Conservation (phyloP, 352 stramenopile genomes). For the Globisporangium uncinulatum region DNA sequence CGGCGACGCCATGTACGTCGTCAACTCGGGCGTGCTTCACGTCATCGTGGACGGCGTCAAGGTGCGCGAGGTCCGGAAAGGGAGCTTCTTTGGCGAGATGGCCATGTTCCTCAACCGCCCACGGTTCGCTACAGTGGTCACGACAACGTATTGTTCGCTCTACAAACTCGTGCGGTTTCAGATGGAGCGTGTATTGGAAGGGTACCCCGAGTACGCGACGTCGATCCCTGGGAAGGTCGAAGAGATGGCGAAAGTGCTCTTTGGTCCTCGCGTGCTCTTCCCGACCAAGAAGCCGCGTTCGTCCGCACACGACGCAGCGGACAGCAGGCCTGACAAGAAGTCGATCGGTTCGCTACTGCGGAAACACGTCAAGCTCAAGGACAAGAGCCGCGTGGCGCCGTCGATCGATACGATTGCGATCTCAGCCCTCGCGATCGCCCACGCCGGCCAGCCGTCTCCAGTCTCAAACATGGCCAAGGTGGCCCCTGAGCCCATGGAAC, state of each 20-base stretch:
- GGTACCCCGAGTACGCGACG: conserved; percentile 34
- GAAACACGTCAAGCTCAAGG: conserved; percentile 37
- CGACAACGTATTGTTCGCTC: conserved; percentile 52
- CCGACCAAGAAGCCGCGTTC: neutral
- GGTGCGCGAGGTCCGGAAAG: conserved; percentile 66
- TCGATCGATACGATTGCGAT: conserved; percentile 9
- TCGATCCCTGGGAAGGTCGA: conserved; percentile 25
- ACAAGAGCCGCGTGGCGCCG: conserved; percentile 26
- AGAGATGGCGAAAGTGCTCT: conserved; percentile 37
- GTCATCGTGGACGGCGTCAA: conserved; percentile 47
- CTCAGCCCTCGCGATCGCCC: neutral
- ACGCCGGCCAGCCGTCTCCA: neutral
- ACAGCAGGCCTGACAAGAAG: conserved; percentile 23
- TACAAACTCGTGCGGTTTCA: conserved; percentile 65
- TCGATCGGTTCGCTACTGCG: conserved; percentile 38
- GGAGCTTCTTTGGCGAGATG: conserved; percentile 57
- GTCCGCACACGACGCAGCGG: neutral
- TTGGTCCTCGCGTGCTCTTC: conserved; percentile 4
- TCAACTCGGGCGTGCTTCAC: conserved; percentile 61
- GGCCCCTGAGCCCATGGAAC: no score
- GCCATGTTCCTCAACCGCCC: conserved; percentile 53
- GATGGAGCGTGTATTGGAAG: conserved; percentile 40
- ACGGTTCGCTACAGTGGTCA: conserved; percentile 45
- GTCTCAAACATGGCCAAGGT: neutral
- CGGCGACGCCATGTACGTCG: conserved; percentile 71